phyloP scores from a whole-genome alignment of 768 basidiomycete genomes.

The Russula virescens region DNA sequence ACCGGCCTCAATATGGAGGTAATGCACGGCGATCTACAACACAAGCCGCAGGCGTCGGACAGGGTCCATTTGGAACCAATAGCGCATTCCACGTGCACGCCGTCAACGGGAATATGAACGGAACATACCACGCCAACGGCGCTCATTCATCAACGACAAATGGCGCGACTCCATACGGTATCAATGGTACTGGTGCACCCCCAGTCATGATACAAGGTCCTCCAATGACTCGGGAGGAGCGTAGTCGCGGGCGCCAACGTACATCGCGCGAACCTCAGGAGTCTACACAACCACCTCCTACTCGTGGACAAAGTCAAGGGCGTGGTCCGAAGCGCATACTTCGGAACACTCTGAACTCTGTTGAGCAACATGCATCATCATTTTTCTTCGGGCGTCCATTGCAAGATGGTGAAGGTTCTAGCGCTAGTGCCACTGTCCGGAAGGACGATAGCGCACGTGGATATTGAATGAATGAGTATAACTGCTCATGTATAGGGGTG shows the following conservation, averaged over 20 bases:
- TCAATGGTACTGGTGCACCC: constrained; percentile 4
- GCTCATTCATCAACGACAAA: constrained; percentile 1
- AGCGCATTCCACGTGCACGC: constrained; percentile 4
- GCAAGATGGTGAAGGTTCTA: constrained; percentile 20
- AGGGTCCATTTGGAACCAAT: neutral
- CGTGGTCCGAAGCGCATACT: constrained; percentile 60
- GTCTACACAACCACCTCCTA: neutral
- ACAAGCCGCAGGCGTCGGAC: constrained; percentile 1
- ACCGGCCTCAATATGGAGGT: constrained; percentile 6
- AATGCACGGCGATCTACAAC: neutral
- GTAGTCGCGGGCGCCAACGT: constrained; percentile 18
- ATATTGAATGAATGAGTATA: constrained; percentile 12
- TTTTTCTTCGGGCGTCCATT: constrained; percentile 57
- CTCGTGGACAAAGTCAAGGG: constrained; percentile 40
- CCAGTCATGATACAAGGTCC: constrained; percentile 2
- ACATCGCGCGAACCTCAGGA: constrained; percentile 10
- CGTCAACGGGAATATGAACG: constrained; percentile 5
- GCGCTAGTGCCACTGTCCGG: neutral
- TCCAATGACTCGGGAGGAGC: constrained; percentile 17
- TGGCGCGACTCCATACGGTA: neutral
- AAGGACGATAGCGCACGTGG: constrained; percentile 18
- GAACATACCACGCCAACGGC: neutral
- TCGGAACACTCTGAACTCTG: constrained; percentile 61
- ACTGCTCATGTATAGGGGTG: neutral
- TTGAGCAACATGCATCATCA: constrained; percentile 63